Base-by-base conservation (phyloP, 2,329 filamentous ascomycete genomes). In the Nemania sp. region DNA sequence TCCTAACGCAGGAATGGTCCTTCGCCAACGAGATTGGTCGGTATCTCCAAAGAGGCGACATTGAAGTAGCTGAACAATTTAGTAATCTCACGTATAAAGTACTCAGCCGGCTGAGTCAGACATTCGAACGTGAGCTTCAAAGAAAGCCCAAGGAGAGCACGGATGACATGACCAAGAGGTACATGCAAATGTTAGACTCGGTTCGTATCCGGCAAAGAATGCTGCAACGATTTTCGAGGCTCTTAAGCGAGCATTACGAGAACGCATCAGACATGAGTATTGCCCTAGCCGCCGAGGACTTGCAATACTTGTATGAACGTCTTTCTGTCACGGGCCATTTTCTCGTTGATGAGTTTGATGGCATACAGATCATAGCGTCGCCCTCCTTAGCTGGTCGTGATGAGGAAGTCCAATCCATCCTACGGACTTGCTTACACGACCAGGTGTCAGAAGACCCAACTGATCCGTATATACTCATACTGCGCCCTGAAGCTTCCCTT, bases 1-100 rank as follows among this genome's bases (percentile, higher is more conserved):
- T 99, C 71, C 83, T 99, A 55, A 97, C 98, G 78, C 94, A 97
- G 76, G 96, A 99, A 80, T 99, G 96, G 96, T 93, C 94, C 65
- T 98, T 98, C 76, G 97, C 93, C 61, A 98, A 98, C 76, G 90
- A 94, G 74, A 93, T 99, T 64, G 96, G 95, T 27, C 89, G 93
- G 56, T 92, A 96, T 78, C 87, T 99, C n/a, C 91, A 97, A 73
- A 92, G 93, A 32, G 97, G 96, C 70, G 94, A 98, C 78, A 92
- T 98, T 47, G 95, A 98, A 81, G 96, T 98, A 49, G 96, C 96
- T 1, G 96, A 98, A 82, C 96, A 99, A 78, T 99, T 99, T 79
- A 97, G 91, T 79, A 93, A 93, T 27, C 86, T 99, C 70, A 98
- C 96, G 1, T 94, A 93, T 76, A 98, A 98, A 80, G 94, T 95